Percentiles rank a stretch among this genome's conserved stretches.
Evolutionary conservation across 441 rosid genomes (phyloP).

Genomic region (Brassica balearica): DNA sequence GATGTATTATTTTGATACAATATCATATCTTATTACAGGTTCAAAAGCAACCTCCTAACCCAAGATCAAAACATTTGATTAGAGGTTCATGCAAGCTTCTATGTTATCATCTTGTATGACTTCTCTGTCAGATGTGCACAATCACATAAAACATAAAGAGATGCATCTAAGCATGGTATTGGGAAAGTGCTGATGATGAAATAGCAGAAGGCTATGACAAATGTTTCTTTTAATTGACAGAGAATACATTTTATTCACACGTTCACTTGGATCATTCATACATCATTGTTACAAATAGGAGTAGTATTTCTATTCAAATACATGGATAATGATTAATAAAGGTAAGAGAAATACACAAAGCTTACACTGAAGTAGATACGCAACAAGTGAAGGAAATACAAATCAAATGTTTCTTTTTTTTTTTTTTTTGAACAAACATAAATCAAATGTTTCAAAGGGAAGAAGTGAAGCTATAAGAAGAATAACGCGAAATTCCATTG

Average conservation of each 20-base stretch:
- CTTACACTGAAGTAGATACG: too few species aligned
- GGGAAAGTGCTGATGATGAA: not conserved
- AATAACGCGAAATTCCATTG: too few species aligned
- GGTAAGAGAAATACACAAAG: not conserved
- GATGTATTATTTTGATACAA: constrained; percentile 16
- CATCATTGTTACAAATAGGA: not conserved
- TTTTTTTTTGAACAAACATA: too few species aligned
- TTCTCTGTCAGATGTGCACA: too few species aligned
- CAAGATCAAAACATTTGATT: not conserved
- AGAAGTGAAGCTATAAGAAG: too few species aligned
- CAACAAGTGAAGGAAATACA: too few species aligned
- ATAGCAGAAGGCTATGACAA: not conserved
- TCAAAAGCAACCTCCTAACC: not conserved
- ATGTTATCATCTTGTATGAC: too few species aligned
- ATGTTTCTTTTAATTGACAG: not conserved
- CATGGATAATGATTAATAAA: not conserved
- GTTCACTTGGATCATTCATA: not conserved
- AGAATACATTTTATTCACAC: not conserved
- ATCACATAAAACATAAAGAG: not conserved
- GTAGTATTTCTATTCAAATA: not conserved
- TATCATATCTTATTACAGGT: not conserved
- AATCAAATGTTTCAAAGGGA: too few species aligned
- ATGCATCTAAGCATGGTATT: not conserved
- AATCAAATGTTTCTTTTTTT: too few species aligned
- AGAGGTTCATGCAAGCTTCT: not conserved